phyloP scores from a whole-genome alignment of 2,329 filamentous ascomycete species.

The Claviceps quebecensis region DNA sequence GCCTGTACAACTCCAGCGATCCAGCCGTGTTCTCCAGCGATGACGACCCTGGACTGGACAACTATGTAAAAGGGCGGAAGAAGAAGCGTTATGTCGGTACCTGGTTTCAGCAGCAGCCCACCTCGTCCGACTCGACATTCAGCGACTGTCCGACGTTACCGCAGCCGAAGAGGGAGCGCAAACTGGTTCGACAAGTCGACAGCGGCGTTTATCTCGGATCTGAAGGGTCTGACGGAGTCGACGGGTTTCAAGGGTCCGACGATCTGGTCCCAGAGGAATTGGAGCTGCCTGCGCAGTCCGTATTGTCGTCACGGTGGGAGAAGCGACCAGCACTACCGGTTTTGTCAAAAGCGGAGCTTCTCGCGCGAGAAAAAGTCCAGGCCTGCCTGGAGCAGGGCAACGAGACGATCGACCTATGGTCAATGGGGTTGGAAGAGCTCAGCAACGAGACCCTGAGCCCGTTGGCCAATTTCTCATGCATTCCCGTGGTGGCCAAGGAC shows the following conservation, averaged over 20 bases:
- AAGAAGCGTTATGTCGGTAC: conserved; percentile 52
- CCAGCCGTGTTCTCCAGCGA: conserved; percentile 60
- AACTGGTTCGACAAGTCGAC: conserved; percentile 46
- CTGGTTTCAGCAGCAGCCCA: conserved; percentile 51
- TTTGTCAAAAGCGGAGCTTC: conserved; percentile 27
- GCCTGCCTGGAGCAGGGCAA: conserved; percentile 42
- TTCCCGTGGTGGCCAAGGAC: conserved; percentile 39
- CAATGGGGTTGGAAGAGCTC: conserved; percentile 35
- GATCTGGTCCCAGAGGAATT: conserved; percentile 20
- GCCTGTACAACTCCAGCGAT: conserved; percentile 49
- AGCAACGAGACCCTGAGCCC: conserved; percentile 43
- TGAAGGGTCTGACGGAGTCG: conserved; percentile 23
- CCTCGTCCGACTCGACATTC: conserved; percentile 34
- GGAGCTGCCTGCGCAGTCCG: conserved; percentile 18
- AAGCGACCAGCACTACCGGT: conserved; percentile 14
- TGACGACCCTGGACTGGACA: conserved; percentile 52
- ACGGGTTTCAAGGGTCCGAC: conserved; percentile 41
- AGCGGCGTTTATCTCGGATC: conserved; percentile 58
- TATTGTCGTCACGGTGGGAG: conserved; percentile 25
- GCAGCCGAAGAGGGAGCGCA: conserved; percentile 29
- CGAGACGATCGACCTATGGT: conserved; percentile 50
- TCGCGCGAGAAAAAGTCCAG: conserved; percentile 32
- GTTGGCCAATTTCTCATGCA: conserved; percentile 38
- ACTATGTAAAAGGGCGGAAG: conserved; percentile 42
- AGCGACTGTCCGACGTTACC: conserved; percentile 22